These are phyloP conservation scores for Telfairia occidentalis DNA, from an alignment of 331 rosid genomes.

Conservation along the genomic window DNA sequence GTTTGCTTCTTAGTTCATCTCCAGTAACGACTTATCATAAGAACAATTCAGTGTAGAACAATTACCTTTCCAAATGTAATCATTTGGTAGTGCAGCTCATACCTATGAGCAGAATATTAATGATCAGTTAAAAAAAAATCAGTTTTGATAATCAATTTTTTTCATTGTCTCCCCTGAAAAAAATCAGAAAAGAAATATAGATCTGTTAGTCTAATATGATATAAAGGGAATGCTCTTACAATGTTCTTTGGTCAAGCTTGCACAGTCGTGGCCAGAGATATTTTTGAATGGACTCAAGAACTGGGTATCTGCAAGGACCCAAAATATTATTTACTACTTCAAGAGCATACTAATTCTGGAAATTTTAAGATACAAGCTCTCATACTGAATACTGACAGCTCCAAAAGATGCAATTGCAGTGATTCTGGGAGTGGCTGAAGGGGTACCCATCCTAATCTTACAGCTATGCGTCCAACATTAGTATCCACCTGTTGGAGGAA, in stretches of 20 bases:
- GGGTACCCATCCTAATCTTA: slow-evolving; percentile 96
- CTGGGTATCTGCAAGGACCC: slow-evolving; percentile 59
- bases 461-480: slow-evolving; percentile 96
- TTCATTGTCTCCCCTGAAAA: neutral
- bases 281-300: slow-evolving; percentile 87
- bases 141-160: neutral
- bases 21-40: neutral
- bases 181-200: neutral
- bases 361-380: neutral
- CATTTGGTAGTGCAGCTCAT: slow-evolving; percentile 97
- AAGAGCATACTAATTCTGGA: neutral
- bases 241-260: slow-evolving; percentile 89
- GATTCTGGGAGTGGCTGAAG: slow-evolving; percentile 94
- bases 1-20: neutral
- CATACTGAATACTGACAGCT: slow-evolving; percentile 49
- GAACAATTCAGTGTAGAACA: neutral
- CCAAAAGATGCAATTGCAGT: slow-evolving; percentile 90
- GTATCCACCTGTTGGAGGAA: slow-evolving; percentile 73
- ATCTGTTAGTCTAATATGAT: neutral
- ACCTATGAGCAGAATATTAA: slow-evolving; percentile 29
- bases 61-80: slow-evolving; percentile 97
- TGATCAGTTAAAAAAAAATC: neutral
- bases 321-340: neutral
- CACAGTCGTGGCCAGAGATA: slow-evolving; percentile 98
- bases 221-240: slow-evolving; percentile 37